phyloP scores from a whole-genome alignment of 306 rosid genomes.

The Abrus precatorius region DNA sequence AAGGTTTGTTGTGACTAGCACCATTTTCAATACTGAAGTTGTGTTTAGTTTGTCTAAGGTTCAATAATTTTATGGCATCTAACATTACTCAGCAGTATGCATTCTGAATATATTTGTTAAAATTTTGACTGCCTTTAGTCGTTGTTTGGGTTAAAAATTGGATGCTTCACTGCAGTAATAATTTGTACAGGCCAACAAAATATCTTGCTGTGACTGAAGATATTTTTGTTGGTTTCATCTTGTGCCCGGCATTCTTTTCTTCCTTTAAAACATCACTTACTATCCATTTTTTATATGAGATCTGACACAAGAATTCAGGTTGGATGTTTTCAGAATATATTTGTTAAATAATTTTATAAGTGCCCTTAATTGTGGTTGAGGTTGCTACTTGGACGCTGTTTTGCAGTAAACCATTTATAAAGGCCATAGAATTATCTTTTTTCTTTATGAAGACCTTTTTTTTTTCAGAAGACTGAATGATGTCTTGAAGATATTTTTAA shows the following conservation, averaged over 20 bases:
- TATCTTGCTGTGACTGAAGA: background rate
- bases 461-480: background rate
- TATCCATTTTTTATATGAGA: background rate
- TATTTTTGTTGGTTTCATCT: background rate
- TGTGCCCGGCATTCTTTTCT: constrained; percentile 17
- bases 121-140: background rate
- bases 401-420: constrained; percentile 5
- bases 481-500: constrained; percentile 29
- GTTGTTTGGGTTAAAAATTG: constrained; percentile 29
- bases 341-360: constrained; percentile 4
- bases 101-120: constrained; percentile 24
- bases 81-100: constrained; percentile 1
- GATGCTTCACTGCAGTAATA: constrained; percentile 26
- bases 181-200: background rate
- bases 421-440: constrained; percentile 9
- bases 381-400: constrained; percentile 14
- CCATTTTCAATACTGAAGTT: constrained; percentile 32
- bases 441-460: background rate
- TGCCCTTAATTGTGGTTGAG: constrained; percentile 12
- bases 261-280: constrained; percentile 10
- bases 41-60: constrained; percentile 15
- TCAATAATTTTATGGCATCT: constrained; percentile 28
- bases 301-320: background rate
- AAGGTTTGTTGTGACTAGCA: constrained; percentile 69
- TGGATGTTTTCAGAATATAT: constrained; percentile 21